A percentile compares a stretch with the other conserved stretches of the same genome.
phyloP scores from a whole-genome alignment of 306 rosid genomes.

The Coriaria nepalensis region DNA sequence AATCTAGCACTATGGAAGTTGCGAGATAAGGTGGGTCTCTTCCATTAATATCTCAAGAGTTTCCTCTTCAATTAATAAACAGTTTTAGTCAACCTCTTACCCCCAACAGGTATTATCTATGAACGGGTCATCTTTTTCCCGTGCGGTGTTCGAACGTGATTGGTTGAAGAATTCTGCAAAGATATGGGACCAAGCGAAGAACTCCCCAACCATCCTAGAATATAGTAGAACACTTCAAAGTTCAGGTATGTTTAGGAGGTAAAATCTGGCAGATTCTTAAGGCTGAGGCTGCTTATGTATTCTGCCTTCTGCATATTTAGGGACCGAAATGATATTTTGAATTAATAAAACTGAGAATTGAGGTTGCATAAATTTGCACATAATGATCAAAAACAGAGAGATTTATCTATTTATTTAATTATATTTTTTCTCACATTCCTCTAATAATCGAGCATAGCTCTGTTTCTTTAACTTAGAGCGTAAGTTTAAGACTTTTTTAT shows the following conservation, averaged over 20 bases:
- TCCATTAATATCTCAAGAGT: background rate
- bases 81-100: background rate
- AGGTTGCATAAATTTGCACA: too few species aligned
- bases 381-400: too few species aligned
- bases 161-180: slow-evolving; percentile 81
- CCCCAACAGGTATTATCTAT: slow-evolving; percentile 49
- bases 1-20: slow-evolving; percentile 48
- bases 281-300: background rate
- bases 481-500: too few species aligned
- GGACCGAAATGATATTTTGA: too few species aligned
- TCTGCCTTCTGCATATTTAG: too few species aligned
- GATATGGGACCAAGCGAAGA: slow-evolving; percentile 76
- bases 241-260: slow-evolving; percentile 65
- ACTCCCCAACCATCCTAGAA: slow-evolving; percentile 54
- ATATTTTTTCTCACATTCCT: too few species aligned
- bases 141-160: slow-evolving; percentile 66
- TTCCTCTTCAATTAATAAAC: background rate
- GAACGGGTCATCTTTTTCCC: slow-evolving; percentile 46
- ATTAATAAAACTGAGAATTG: too few species aligned
- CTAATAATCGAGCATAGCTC: too few species aligned
- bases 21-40: slow-evolving; percentile 57
- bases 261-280: background rate
- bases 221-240: slow-evolving; percentile 56
- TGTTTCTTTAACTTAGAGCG: too few species aligned
- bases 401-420: too few species aligned